phyloP scores from a whole-genome alignment of 768 basidiomycete species.

The Leccinellum luteum region DNA sequence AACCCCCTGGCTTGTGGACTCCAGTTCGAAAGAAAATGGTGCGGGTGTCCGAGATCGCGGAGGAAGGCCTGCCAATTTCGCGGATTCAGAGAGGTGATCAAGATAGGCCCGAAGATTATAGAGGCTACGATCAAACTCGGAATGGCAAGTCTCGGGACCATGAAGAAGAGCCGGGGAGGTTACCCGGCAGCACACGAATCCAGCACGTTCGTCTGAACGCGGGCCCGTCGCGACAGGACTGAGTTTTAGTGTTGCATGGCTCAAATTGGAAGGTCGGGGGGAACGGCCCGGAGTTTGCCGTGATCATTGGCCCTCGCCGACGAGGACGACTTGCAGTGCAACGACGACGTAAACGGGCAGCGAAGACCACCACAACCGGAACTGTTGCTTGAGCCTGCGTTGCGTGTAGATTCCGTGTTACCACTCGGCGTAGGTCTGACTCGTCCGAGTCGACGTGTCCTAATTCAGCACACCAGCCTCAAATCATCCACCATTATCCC shows the following conservation, averaged over 20 bases:
- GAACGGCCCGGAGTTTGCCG: conserved; percentile 21
- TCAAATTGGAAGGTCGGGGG: conserved; percentile 15
- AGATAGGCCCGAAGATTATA: conserved; percentile 1
- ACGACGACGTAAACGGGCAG: neutral
- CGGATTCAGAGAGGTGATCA: neutral
- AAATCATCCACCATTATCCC: conserved; percentile 21
- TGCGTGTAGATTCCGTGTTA: neutral
- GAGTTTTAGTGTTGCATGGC: conserved; percentile 10
- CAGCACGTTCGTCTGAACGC: conserved; percentile 15
- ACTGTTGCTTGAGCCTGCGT: neutral
- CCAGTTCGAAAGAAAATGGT: neutral
- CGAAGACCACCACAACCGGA: conserved; percentile 1
- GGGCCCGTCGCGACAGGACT: neutral
- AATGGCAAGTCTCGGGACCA: conserved; percentile 13
- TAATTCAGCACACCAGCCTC: conserved; percentile 23
- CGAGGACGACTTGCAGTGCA: neutral
- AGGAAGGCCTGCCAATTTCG: neutral
- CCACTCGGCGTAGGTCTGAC: neutral
- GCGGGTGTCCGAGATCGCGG: conserved; percentile 2
- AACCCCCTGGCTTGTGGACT: neutral
- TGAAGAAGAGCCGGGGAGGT: conserved; percentile 2
- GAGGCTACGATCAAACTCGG: neutral
- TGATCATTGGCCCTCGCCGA: neutral
- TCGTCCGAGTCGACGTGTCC: conserved; percentile 17
- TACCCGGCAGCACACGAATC: conserved; percentile 9